Percentiles rank a stretch among this genome's conserved stretches.
These are phyloP conservation scores for Clavispora carvajalis DNA, from an alignment of 805 yeast species.

Conservation along the genomic window DNA sequence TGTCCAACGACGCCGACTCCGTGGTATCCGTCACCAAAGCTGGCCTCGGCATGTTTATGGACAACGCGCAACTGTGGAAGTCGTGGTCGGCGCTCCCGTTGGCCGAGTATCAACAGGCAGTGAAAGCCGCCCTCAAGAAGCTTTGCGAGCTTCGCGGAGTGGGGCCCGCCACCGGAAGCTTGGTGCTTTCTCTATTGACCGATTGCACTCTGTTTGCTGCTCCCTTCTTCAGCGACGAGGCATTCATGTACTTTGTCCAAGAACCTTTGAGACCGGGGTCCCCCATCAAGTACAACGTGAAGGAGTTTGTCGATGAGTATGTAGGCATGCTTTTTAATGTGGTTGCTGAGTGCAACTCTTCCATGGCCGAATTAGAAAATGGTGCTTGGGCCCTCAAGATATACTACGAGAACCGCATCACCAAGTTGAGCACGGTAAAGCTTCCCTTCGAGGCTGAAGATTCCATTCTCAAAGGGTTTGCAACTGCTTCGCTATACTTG, in stretches of 20 bases:
- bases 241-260: slow-evolving; percentile 32
- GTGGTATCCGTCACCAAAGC: slow-evolving; percentile 26
- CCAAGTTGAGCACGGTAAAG: slow-evolving; percentile 21
- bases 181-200: slow-evolving; percentile 32
- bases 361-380: slow-evolving; percentile 19
- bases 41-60: slow-evolving; percentile 18
- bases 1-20: slow-evolving; percentile 25
- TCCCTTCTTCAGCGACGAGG: slow-evolving; percentile 48
- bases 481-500: background rate
- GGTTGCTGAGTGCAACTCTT: background rate
- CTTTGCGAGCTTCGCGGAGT: slow-evolving; percentile 39
- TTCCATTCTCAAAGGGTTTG: slow-evolving; percentile 4
- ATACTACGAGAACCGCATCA: slow-evolving; percentile 21
- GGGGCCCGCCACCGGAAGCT: slow-evolving; percentile 48
- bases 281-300: slow-evolving; percentile 37
- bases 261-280: slow-evolving; percentile 17
- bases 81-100: slow-evolving; percentile 5
- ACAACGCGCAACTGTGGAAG: slow-evolving; percentile 1
- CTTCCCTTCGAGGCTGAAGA: slow-evolving; percentile 16
- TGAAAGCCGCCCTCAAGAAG: slow-evolving; percentile 23
- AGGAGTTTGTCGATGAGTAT: slow-evolving; percentile 37
- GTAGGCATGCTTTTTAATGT: slow-evolving; percentile 14
- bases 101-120: slow-evolving; percentile 13
- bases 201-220: slow-evolving; percentile 24
- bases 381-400: slow-evolving; percentile 37